Percentiles rank a stretch among this genome's conserved stretches.
These are phyloP conservation scores for Hemileccinum rubropunctum DNA, from an alignment of 768 basidiomycete species.

Conservation along the genomic window DNA sequence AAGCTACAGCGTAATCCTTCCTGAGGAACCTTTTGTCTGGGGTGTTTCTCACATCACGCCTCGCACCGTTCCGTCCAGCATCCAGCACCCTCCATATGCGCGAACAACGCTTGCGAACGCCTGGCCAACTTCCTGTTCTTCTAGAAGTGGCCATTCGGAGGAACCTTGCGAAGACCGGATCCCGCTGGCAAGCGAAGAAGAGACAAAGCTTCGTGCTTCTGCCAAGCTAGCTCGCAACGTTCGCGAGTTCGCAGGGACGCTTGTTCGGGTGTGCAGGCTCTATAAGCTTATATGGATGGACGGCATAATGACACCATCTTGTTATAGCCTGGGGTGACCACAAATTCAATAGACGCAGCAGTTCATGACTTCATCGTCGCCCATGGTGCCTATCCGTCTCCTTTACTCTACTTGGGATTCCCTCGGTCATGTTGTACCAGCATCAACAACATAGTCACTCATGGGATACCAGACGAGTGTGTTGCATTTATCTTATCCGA, in stretches of 20 bases:
- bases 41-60: slow-evolving; percentile 61
- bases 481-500: background rate
- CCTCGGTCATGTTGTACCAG: slow-evolving; percentile 58
- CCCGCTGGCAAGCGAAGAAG: slow-evolving; percentile 52
- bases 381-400: slow-evolving; percentile 81
- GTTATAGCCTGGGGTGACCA: slow-evolving; percentile 65
- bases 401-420: slow-evolving; percentile 64
- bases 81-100: slow-evolving; percentile 54
- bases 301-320: background rate
- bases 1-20: slow-evolving; percentile 59
- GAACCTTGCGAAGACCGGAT: slow-evolving; percentile 33
- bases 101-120: slow-evolving; percentile 11
- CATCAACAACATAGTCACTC: slow-evolving; percentile 82
- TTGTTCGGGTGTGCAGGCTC: slow-evolving; percentile 45
- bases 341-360: slow-evolving; percentile 66
- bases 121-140: background rate
- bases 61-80: slow-evolving; percentile 54
- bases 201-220: slow-evolving; percentile 49
- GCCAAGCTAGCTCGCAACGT: slow-evolving; percentile 56
- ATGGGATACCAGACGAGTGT: slow-evolving; percentile 91
- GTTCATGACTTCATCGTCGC: slow-evolving; percentile 71
- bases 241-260: slow-evolving; percentile 49
- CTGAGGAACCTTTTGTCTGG: slow-evolving; percentile 60
- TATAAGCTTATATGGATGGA: background rate
- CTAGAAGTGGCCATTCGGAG: background rate